Evolutionary conservation across 2,329 filamentous ascomycete species (phyloP).

Genomic region (Fusarium sp.): DNA sequence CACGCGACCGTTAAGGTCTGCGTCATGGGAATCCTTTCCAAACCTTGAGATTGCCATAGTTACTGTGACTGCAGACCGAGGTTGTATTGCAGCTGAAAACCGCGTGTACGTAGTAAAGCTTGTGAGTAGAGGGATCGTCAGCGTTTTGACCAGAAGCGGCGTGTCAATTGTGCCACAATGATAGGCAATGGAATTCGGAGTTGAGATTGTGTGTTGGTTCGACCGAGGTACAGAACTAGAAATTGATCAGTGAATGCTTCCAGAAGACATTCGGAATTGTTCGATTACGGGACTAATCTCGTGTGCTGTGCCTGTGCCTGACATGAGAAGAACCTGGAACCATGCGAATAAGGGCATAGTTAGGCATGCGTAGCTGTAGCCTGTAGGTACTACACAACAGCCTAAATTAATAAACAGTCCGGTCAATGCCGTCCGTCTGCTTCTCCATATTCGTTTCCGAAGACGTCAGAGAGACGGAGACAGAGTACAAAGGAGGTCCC

Average conservation of each 20-base stretch:
- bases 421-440: neutral
- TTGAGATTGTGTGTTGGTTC: neutral
- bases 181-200: slow-evolving; percentile 4
- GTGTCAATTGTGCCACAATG: neutral
- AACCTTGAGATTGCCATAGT: neutral
- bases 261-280: slow-evolving; percentile 21
- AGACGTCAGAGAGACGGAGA: neutral
- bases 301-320: neutral
- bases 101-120: neutral
- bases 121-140: neutral
- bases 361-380: neutral
- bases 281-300: slow-evolving; percentile 9
- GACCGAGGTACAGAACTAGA: neutral
- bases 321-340: slow-evolving; percentile 11
- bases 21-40: neutral
- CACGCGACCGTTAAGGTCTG: slow-evolving; percentile 6
- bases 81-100: neutral
- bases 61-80: neutral
- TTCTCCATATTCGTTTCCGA: neutral
- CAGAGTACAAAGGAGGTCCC: neutral
- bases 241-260: slow-evolving; percentile 12
- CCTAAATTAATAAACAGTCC: neutral
- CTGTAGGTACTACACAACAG: neutral
- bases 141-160: neutral
- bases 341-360: neutral